phyloP scores from a whole-genome alignment of 2,329 filamentous ascomycete species.

The Sodiomyces alkalinus region DNA sequence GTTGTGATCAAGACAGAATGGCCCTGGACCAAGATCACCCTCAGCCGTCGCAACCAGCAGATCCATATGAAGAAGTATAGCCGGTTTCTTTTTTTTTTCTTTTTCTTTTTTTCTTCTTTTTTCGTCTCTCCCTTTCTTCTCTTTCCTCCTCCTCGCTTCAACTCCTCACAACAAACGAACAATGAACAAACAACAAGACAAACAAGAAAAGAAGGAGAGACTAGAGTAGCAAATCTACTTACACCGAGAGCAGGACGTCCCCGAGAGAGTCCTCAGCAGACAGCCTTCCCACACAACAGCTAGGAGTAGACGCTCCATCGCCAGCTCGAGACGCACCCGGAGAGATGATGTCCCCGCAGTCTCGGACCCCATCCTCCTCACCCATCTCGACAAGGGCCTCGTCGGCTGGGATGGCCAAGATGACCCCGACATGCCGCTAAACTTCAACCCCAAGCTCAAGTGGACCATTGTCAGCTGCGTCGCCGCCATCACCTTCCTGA shows the following conservation, averaged over 20 bases:
- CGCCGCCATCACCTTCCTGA: conserved; percentile 47
- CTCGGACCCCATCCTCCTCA: conserved; percentile 30
- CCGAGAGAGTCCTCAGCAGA: conserved; percentile 9
- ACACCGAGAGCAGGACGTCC: conserved; percentile 1
- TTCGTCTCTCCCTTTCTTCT: no score
- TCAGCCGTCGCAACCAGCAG: no score
- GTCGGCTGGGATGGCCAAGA: conserved; percentile 45
- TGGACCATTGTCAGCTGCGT: conserved; percentile 42
- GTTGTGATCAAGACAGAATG: no score
- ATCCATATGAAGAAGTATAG: conserved; percentile 2
- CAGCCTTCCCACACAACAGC: conserved; percentile 8
- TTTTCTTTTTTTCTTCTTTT: no score
- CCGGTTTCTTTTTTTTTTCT: no score
- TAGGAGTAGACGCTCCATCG: conserved; percentile 3
- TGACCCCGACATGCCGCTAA: conserved; percentile 42
- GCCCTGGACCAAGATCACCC: no score
- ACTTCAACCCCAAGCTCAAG: conserved; percentile 39
- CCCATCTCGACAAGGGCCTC: conserved; percentile 34
- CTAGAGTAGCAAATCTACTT: no score
- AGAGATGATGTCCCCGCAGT: no score
- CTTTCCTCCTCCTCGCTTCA: no score
- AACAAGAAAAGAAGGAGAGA: no score
- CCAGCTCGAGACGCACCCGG: conserved; percentile 11
- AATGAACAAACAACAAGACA: no score
- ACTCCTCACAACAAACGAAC: no score